phyloP scores from a whole-genome alignment of 2,329 filamentous ascomycete species.

The Verticillium dahliae region DNA sequence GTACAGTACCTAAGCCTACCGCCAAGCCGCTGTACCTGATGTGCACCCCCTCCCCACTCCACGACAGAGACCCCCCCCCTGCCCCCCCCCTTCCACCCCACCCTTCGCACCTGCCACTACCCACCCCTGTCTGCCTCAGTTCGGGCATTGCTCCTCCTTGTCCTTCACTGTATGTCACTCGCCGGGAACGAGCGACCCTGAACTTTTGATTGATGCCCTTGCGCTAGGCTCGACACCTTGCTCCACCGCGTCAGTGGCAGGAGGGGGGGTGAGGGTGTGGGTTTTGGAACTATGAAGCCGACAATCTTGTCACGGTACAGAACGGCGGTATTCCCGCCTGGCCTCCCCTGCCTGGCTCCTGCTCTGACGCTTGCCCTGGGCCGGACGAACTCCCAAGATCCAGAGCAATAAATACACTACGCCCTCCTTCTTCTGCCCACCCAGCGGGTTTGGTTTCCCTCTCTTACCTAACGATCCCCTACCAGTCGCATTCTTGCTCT shows the following conservation, averaged over 20 bases:
- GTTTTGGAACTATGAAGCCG: background rate
- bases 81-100: background rate
- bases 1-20: background rate
- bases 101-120: background rate
- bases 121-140: background rate
- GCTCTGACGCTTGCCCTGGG: background rate
- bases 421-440: background rate
- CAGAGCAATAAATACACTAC: slow-evolving; percentile 1
- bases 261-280: background rate
- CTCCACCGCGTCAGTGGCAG: background rate
- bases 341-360: background rate
- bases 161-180: background rate
- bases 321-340: background rate
- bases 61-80: background rate
- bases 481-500: background rate
- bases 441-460: slow-evolving; percentile 1
- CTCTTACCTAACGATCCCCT: background rate
- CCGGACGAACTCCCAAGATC: background rate
- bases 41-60: background rate
- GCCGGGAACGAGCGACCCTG: background rate
- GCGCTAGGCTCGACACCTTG: background rate
- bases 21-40: background rate
- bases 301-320: background rate
- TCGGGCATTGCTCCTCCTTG: background rate
- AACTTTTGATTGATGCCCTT: background rate